Base-by-base conservation (phyloP, 1,284 basidiomycete genomes). In the Sporisorium sorghi region DNA sequence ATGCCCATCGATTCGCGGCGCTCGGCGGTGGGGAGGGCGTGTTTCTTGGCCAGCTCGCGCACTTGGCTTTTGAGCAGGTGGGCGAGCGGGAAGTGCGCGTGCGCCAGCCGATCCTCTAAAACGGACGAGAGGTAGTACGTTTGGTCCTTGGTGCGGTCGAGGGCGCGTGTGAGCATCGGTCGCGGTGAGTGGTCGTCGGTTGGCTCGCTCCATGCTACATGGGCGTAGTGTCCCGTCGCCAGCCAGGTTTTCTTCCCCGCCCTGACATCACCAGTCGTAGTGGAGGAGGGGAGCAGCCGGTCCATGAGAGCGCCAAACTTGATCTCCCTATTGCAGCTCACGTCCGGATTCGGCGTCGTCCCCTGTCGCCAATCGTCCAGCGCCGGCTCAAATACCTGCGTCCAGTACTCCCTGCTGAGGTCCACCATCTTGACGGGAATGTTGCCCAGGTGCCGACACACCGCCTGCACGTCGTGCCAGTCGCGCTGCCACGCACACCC, bases 401-500 rank as follows among this genome's bases (percentile, higher is more conserved):
- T 56, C 81, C 80, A 83, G 39, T 83, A 81, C 46, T 77, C 73
- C 23, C 37, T 70, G 24, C 75, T 78, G 8, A 82, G 62, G 50
- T 83, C 77, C 30, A 77, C 32, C 59, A 55, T 69, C 46, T 30
- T 54, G 48, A 69, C 61, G 88, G 90, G 32, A 88, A 89, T 40
- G 92, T 89, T 54, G 86, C 91, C 57, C 89, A 82, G 87, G 76
- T 87, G 88, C 61, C 84, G 87, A 81, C 93, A 94, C 10, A 97
- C 92, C 9, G 87, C 86, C 77, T 91, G 90, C 1, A 97, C 95
- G 80, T 96, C 93, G 59, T 91, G 89, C 92, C 93, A 98, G 79
- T 98, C 95, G 59, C 90, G 91, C 85, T 97, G 91, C 96, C 96
- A 98, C 80, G 93, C 91, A 82, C 96, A 97, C 0, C 93, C 93